A percentile compares a stretch with the other conserved stretches of the same genome.
phyloP scores from a whole-genome alignment of 202 grass and related monocot species.

The Elaeis oleifera region DNA sequence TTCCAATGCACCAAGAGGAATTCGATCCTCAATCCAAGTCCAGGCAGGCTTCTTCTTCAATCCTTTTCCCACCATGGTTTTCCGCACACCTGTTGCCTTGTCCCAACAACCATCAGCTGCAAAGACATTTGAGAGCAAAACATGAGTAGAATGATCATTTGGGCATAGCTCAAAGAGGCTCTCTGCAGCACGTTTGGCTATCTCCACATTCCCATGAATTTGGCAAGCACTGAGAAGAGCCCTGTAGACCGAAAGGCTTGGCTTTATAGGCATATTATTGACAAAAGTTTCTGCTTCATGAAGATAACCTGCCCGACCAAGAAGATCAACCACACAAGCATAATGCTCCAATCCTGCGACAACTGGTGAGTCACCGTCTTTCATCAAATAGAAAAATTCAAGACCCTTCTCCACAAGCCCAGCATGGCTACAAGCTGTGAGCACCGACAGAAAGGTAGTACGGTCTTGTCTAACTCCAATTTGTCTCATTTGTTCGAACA shows the following conservation, averaged over 20 bases:
- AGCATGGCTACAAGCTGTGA: slow-evolving; percentile 32
- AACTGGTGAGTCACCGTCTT: not conserved
- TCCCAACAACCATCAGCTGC: slow-evolving; percentile 28
- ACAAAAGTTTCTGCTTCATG: slow-evolving; percentile 29
- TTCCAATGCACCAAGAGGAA: not conserved
- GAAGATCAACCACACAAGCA: slow-evolving; percentile 33
- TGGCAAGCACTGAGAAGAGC: slow-evolving; percentile 28
- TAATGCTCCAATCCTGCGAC: slow-evolving; percentile 25
- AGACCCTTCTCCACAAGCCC: slow-evolving; percentile 30
- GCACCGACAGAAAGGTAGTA: slow-evolving; percentile 33
- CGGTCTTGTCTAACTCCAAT: slow-evolving; percentile 21
- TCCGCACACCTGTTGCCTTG: slow-evolving; percentile 28
- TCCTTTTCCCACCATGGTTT: slow-evolving; percentile 24
- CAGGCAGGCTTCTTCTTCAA: slow-evolving; percentile 26
- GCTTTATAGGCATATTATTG: slow-evolving; percentile 25
- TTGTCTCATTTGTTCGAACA: slow-evolving; percentile 35
- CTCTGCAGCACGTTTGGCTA: slow-evolving; percentile 1
- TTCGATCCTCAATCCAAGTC: slow-evolving; percentile 23
- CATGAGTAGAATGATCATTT: slow-evolving; percentile 27
- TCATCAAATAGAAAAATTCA: slow-evolving; percentile 26
- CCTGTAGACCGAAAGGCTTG: slow-evolving; percentile 26
- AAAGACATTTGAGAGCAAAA: slow-evolving; percentile 36
- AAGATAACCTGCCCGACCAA: slow-evolving; percentile 34
- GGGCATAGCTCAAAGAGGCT: slow-evolving; percentile 27
- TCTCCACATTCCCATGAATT: slow-evolving; percentile 35